Base-by-base conservation (phyloP, 345 rosid genomes). In the Erodium maritimum region DNA sequence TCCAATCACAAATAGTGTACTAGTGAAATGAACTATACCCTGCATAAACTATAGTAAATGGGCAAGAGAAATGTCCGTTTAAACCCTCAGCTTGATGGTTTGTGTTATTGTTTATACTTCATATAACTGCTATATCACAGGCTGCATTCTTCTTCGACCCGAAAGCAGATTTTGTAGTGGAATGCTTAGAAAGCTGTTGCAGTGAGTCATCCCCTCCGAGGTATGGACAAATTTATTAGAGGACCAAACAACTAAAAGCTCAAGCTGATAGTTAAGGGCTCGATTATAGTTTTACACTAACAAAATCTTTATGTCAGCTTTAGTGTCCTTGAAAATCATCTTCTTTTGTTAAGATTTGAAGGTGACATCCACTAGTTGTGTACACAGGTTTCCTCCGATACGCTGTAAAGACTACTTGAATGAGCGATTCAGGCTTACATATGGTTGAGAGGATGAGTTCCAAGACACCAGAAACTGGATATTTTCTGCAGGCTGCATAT, bases 151-250 rank as follows among this genome's bases (percentile, higher is more conserved):
- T 88, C 73, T 24, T 86, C 20, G 89, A 86, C 56, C 89, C 95
- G 14, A 69, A 78, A 52, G 64, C 68, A 50, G 87, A 86, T 50
- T 88, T 90, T 67, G 57, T 80, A 5, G 89, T 91, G 50, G 66
- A 84, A 71, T 86, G 96, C 78, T 65, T 84, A 73, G 73, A 76
- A 64, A 84, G 83, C 69, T 88, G 94, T 73, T 86, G 86, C 75
- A 84, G 82, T 17, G 77, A 79, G 50, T 73, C 85, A 22, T 59
- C 70, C 29, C 96, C 90, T 22, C 73, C 79, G 58, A 80, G 86
- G 98, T 84, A 74, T 21, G 1, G 46, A 17, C 10, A 10, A 11
- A 46, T 51, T 17, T 17, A 1, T n/a, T 51, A 4, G 17, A 17
- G 0, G 19, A 20, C 20, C 18, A 12, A 34, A 5, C 5, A 5